A percentile compares a stretch with the other conserved stretches of the same genome.
phyloP scores from a whole-genome alignment of 192 early-diverging fungal genomes.

The Coemansia asiatica region DNA sequence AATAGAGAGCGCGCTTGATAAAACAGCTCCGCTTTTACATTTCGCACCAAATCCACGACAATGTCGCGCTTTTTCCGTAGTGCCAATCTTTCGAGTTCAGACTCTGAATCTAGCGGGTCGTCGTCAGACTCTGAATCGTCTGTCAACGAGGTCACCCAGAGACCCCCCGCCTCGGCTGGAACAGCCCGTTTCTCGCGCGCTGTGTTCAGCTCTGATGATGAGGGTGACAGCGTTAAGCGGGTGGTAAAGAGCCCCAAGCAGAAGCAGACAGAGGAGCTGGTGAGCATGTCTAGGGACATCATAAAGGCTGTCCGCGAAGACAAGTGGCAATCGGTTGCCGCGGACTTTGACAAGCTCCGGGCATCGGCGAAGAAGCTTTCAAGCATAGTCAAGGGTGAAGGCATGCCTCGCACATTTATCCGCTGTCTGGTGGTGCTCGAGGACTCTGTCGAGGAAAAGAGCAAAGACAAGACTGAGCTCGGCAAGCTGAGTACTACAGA shows the following conservation, averaged over 20 bases:
- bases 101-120: constrained; percentile 65
- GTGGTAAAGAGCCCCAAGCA: constrained; percentile 74
- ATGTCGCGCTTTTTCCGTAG: constrained; percentile 91
- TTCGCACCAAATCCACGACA: constrained; percentile 15
- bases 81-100: constrained; percentile 61
- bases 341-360: constrained; percentile 87
- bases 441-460: constrained; percentile 64
- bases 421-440: constrained; percentile 69
- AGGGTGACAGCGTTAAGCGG: constrained; percentile 57
- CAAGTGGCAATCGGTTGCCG: constrained; percentile 68
- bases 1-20: not conserved
- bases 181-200: constrained; percentile 35
- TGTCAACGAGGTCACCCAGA: constrained; percentile 56
- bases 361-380: constrained; percentile 63
- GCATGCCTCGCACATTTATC: constrained; percentile 34
- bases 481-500: constrained; percentile 85
- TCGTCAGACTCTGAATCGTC: constrained; percentile 64
- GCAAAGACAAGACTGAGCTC: constrained; percentile 68
- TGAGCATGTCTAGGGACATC: constrained; percentile 62
- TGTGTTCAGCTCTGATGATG: constrained; percentile 66
- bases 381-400: constrained; percentile 24
- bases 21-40: not conserved
- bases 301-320: constrained; percentile 80
- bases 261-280: constrained; percentile 85
- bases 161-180: constrained; percentile 41